These are phyloP conservation scores for Apiospora sp. DNA, from an alignment of 2,329 filamentous ascomycete species.

Conservation along the genomic window DNA sequence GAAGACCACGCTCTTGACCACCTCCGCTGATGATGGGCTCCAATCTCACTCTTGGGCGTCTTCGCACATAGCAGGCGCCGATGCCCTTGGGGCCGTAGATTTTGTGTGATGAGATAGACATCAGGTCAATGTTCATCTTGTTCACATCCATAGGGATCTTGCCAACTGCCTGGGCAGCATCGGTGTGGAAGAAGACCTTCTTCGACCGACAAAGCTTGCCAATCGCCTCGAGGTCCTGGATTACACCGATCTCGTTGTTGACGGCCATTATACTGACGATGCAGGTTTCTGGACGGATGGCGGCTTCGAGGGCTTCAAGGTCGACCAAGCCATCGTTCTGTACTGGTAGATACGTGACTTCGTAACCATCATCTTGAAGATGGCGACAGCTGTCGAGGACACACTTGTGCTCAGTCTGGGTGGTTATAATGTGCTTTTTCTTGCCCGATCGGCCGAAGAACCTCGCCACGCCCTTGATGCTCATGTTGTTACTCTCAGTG, in stretches of 20 bases:
- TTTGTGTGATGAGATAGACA: constrained; percentile 99
- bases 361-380: constrained; percentile 95
- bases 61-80: constrained; percentile 93
- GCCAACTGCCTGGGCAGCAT: constrained; percentile 96
- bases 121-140: constrained; percentile 96
- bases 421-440: constrained; percentile 98
- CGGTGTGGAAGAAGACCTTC: constrained; percentile 98
- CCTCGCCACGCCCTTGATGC: constrained; percentile 94
- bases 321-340: constrained; percentile 85
- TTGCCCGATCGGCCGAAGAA: constrained; percentile 94
- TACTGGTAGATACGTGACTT: constrained; percentile 96
- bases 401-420: constrained; percentile 98
- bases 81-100: constrained; percentile 98
- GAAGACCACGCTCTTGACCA: constrained; percentile 92
- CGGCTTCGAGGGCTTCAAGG: constrained; percentile 83
- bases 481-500: constrained; percentile 99
- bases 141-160: constrained; percentile 98
- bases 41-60: constrained; percentile 89
- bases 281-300: constrained; percentile 89
- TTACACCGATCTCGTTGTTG: constrained; percentile 99
- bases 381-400: constrained; percentile 97
- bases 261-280: constrained; percentile 98
- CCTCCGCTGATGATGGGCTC: constrained; percentile 97
- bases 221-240: constrained; percentile 93
- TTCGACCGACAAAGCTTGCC: constrained; percentile 88